These are phyloP conservation scores for Calonectria montana DNA, from an alignment of 2,329 filamentous ascomycete genomes.

Conservation along the genomic window DNA sequence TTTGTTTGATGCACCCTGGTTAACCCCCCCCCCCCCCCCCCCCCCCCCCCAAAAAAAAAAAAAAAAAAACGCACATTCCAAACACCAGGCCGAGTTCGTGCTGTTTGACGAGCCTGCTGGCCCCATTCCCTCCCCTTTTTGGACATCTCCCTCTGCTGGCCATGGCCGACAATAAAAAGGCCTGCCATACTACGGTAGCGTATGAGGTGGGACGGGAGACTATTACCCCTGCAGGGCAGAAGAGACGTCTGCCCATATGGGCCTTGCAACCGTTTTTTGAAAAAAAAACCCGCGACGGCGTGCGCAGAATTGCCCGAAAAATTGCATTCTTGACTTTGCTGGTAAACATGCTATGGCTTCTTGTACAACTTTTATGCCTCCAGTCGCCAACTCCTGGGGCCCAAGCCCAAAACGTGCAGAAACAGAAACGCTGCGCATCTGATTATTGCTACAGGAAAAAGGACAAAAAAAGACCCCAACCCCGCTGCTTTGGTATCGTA, in stretches of 20 bases:
- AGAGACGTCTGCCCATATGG: slow-evolving; percentile 5
- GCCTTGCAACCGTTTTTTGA: neutral
- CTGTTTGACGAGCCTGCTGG: neutral
- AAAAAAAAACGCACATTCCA: neutral
- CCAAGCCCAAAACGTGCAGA: neutral
- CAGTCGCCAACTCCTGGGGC: neutral
- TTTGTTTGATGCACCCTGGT: neutral
- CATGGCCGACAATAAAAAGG: neutral
- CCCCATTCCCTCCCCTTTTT: neutral
- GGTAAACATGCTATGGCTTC: neutral
- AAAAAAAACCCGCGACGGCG: neutral
- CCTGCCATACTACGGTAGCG: neutral
- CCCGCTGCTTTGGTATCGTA: neutral
- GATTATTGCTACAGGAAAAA: neutral
- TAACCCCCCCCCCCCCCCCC: too few species aligned
- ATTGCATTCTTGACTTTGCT: neutral
- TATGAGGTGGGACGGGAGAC: slow-evolving; percentile 4
- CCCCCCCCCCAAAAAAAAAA: too few species aligned
- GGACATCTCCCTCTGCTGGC: neutral
- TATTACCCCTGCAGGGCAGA: neutral
- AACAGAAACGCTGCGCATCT: neutral
- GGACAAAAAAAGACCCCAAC: neutral
- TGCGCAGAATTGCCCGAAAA: neutral
- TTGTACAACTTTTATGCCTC: neutral
- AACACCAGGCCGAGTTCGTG: neutral